Evolutionary conservation across 2,329 filamentous ascomycete species (phyloP), one percentile per base, ranked within the genome.

Genomic region (Fusarium sp.): DNA sequence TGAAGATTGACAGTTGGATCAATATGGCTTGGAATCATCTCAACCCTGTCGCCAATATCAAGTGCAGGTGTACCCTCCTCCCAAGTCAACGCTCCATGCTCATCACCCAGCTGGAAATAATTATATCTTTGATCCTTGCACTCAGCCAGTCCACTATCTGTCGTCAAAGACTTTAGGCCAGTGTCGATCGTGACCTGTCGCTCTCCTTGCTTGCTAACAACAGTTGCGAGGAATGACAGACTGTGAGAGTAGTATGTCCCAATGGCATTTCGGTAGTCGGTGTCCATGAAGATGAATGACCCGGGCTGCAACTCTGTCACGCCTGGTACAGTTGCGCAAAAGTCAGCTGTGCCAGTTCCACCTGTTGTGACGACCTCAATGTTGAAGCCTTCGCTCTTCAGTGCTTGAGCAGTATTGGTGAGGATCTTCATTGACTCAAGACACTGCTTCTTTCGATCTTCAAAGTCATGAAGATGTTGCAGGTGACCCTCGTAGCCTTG

Each of bases 231-330:
- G 2, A 74, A 40, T 0, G 71, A 64, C 1, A 74, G 67, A 49
- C 84, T 86, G 68, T 87, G 84, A 1, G 80, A 79, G 72, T 85
- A 88, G 59, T 82, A 82, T 0, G 79, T 77, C 2, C 86, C 86
- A 0, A 88, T 80, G 1, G 86, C 86, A 55, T 85, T 85, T 6
- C 85, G 82, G 69, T 88, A 88, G 71, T 88, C 86, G 4, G 85
- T 86, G 61, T 88, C 86, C 86, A 88, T 88, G 73, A 88, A 88
- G 60, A 88, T 82, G 64, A 88, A 88, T 0, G 84, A 86, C 0
- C 86, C 86, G 0, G 86, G 86, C 71, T 88, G 86, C 3, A 88
- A 78, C 70, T 88, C 86, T 3, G 85, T 88, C 1, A 88, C 81
- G 0, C 85, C 86, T 0, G 83, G 81, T 0, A 86, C 84, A 78